Evolutionary conservation across 1,284 basidiomycete genomes (phyloP).

Genomic region (Rhizopogon parksii): DNA sequence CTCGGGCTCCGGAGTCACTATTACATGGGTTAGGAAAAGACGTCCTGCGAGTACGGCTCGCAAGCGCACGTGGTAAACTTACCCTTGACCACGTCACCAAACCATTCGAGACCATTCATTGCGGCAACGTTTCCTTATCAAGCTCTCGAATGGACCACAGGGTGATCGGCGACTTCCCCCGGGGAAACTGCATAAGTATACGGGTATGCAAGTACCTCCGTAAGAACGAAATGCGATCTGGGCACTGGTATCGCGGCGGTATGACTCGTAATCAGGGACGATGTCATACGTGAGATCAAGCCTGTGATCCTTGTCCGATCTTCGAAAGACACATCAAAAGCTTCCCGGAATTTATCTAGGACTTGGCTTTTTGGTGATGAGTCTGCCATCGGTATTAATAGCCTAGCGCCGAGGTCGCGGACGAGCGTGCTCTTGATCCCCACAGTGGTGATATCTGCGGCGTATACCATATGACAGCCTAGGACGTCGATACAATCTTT

Average conservation of each 20-base stretch:
- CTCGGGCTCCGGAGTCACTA: neutral
- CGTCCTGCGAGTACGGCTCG: conserved; percentile 24
- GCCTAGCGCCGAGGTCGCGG: neutral
- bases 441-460: neutral
- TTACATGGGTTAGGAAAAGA: conserved; percentile 9
- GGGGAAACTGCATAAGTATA: conserved; percentile 26
- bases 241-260: conserved; percentile 45
- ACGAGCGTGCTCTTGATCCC: neutral
- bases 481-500: neutral
- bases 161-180: conserved; percentile 40
- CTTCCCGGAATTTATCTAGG: neutral
- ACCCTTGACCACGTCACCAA: conserved; percentile 49
- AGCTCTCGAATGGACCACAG: conserved; percentile 36
- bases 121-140: conserved; percentile 24
- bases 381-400: neutral
- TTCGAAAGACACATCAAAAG: conserved; percentile 13
- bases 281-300: conserved; percentile 34
- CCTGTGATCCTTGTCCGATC: conserved; percentile 24
- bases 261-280: conserved; percentile 43
- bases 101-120: conserved; percentile 47
- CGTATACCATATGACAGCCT: neutral
- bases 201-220: conserved; percentile 25
- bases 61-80: conserved; percentile 5
- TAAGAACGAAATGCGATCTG: conserved; percentile 43
- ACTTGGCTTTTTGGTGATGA: neutral